Evolutionary conservation across 441 rosid genomes (phyloP).

Genomic region (Melastoma candidum): DNA sequence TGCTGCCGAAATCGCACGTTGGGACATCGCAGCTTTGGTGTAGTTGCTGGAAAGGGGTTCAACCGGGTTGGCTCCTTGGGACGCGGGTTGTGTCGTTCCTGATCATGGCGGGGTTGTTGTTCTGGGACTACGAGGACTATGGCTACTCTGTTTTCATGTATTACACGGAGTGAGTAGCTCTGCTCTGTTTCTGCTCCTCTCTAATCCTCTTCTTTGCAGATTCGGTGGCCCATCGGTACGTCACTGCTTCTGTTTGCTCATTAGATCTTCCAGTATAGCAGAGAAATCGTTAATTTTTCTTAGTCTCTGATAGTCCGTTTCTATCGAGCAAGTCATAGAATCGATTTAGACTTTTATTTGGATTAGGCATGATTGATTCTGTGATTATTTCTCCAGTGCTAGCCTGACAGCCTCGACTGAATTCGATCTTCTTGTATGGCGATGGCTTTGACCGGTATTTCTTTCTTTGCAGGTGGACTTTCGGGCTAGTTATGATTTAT

Average conservation of each 20-base stretch:
- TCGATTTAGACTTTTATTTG: too few species aligned
- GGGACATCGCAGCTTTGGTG: conserved; percentile 11
- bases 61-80: conserved; percentile 17
- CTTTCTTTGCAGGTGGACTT: conserved; percentile 11
- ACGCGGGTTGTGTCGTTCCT: conserved; percentile 15
- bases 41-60: conserved; percentile 20
- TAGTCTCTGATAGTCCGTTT: too few species aligned
- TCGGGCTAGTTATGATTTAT: conserved; percentile 8
- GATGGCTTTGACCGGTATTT: background rate
- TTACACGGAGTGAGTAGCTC: conserved; percentile 14
- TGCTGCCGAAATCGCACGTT: conserved; percentile 7
- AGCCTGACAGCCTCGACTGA: too few species aligned
- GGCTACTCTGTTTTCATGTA: conserved; percentile 7
- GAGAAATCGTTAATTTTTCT: too few species aligned
- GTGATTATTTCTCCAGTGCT: too few species aligned
- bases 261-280: too few species aligned
- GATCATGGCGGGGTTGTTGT: conserved; percentile 13
- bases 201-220: conserved; percentile 4
- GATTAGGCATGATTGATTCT: too few species aligned
- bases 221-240: background rate
- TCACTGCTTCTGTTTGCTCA: background rate
- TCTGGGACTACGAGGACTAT: conserved; percentile 6
- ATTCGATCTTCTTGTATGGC: background rate
- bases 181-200: background rate
- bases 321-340: too few species aligned